Conservation (phyloP, 768 basidiomycete genomes). For the Multifurca ochricompacta region DNA sequence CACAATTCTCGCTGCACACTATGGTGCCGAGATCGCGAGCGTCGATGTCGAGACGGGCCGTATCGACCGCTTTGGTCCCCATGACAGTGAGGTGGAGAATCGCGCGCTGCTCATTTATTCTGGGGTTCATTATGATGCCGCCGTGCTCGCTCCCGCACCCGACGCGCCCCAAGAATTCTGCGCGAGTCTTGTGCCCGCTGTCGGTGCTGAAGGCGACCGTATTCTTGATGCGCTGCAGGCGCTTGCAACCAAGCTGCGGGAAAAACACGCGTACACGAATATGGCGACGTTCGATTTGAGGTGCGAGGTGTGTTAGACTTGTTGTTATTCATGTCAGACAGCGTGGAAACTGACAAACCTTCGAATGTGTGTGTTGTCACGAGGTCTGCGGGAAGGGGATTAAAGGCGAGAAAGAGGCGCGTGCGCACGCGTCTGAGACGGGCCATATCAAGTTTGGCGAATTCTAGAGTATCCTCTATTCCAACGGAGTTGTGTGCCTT, state of each 20-base stretch:
- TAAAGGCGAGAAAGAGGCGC: conserved; percentile 91
- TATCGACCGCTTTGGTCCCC: conserved; percentile 67
- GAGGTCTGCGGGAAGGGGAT: conserved; percentile 78
- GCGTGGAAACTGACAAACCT: no score
- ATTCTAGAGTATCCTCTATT: conserved; percentile 36
- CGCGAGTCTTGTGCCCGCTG: conserved; percentile 62
- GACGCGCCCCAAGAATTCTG: conserved; percentile 84
- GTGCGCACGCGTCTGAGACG: conserved; percentile 78
- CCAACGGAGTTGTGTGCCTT: neutral
- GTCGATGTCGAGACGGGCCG: conserved; percentile 91
- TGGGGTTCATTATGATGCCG: conserved; percentile 95
- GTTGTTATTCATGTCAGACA: neutral
- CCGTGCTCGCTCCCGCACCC: conserved; percentile 68
- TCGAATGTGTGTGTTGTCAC: conserved; percentile 1
- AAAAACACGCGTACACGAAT: conserved; percentile 83
- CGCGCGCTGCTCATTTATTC: conserved; percentile 77
- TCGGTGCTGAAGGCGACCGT: conserved; percentile 40
- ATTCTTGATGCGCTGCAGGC: conserved; percentile 57
- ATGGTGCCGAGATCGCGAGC: conserved; percentile 77
- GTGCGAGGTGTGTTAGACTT: conserved; percentile 54
- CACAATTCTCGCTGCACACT: conserved; percentile 74
- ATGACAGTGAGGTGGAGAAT: conserved; percentile 31
- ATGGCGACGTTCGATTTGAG: conserved; percentile 85
- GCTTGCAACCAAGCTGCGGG: conserved; percentile 64
- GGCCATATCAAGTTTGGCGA: conserved; percentile 84